Evolutionary conservation across 345 rosid species (phyloP), one percentile per base, ranked within the genome.

Genomic region (Erucastrum elatum): DNA sequence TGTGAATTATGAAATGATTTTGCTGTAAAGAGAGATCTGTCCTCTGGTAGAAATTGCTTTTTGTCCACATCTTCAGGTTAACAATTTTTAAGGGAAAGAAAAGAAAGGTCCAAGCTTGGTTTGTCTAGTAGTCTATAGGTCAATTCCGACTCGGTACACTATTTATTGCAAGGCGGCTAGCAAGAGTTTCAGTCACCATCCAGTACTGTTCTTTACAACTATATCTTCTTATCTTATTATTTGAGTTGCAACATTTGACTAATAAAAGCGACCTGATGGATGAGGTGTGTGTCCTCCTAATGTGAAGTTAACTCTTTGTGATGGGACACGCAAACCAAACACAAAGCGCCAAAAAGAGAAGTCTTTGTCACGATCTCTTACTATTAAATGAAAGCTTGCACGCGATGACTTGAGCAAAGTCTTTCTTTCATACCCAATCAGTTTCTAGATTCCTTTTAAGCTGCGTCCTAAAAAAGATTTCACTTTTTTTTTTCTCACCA

Each of bases 241-340:
- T 13, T 15, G 68, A 15, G 59, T 39, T 61, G 60, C 68, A 44
- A 72, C 44, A 16, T 62, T 72, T 44, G 46, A 37, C 10, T 9
- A 26, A 37, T n/a, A 41, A 41, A 21, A 21, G 4, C 11, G 5
- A 46, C 13, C 2, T 46, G 55, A 13, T 49, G 55, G 55, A 49
- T 49, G 55, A 49, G n/a, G 17, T 49, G 55, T 49, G 55, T 49
- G 35, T 6, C 35, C 35, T 6, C 35, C 35, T 4, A 13, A 35
- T 27, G 10, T 27, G 44, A 66, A 16, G 30, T 10, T 11, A 6
- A 39, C 5, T 25, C 7, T 25, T 9, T 25, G 66, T 56, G 61
- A 44, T 34, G 12, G 29, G 1, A 64, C 72, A 78, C 77, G 77
- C 74, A 25, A 13, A 78, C 82, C 27, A 72, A 68, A 72, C 77